These are phyloP conservation scores for Boletus coccyginus DNA, from an alignment of 768 basidiomycete genomes.

Conservation along the genomic window DNA sequence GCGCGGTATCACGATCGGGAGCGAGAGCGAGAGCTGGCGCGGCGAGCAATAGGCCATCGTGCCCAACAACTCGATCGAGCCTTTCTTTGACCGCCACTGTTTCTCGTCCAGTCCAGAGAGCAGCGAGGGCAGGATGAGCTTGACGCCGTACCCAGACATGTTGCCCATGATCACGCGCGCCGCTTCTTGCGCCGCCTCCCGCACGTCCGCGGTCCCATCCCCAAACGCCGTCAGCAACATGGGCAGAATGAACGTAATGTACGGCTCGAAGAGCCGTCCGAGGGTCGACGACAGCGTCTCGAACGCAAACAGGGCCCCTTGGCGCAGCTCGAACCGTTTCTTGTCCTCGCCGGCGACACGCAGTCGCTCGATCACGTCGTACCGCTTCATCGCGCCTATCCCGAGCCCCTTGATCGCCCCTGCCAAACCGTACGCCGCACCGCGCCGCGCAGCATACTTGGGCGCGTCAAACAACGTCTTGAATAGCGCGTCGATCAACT, in stretches of 20 bases:
- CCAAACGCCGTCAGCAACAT: constrained; percentile 83
- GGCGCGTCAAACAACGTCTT: constrained; percentile 71
- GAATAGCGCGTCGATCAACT: constrained; percentile 74
- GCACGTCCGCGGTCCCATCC: constrained; percentile 80
- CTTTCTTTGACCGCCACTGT: constrained; percentile 97
- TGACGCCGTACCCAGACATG: constrained; percentile 92
- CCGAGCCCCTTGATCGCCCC: constrained; percentile 93
- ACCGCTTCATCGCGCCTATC: constrained; percentile 80
- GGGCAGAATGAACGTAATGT: constrained; percentile 81
- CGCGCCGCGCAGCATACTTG: constrained; percentile 94
- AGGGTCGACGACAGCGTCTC: constrained; percentile 87
- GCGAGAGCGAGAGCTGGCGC: constrained; percentile 86
- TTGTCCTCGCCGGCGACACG: constrained; percentile 83
- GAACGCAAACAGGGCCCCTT: constrained; percentile 93
- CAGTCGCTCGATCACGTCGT: constrained; percentile 71
- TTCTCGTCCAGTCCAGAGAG: constrained; percentile 93
- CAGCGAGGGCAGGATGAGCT: constrained; percentile 87
- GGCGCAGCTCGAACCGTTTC: constrained; percentile 79
- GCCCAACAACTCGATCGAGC: constrained; percentile 93
- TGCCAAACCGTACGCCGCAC: constrained; percentile 94
- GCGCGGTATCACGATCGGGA: constrained; percentile 96
- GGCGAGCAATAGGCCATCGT: constrained; percentile 99
- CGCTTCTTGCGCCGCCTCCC: constrained; percentile 87
- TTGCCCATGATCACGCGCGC: constrained; percentile 93
- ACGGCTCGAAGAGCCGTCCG: constrained; percentile 91